A percentile compares a stretch with the other conserved stretches of the same genome.
Conservation (phyloP, 345 rosid species). For the Geranium rotundifolium region DNA sequence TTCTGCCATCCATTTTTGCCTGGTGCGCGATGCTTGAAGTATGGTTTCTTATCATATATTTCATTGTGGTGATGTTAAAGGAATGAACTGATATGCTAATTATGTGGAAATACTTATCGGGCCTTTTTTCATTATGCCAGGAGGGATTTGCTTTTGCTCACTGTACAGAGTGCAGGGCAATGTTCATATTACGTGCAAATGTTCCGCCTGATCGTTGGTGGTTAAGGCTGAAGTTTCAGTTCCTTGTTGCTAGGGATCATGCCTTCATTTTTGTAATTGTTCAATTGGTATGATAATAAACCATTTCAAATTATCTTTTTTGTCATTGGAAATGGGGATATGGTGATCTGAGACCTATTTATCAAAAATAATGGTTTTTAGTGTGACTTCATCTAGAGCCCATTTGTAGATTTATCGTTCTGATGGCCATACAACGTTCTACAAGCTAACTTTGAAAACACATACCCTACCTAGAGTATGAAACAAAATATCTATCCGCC, state of each 20-base stretch:
- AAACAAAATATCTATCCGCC: too few species aligned
- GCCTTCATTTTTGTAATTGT: slow-evolving; percentile 81
- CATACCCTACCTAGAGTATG: too few species aligned
- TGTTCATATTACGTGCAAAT: slow-evolving; percentile 83
- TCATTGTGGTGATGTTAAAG: neutral
- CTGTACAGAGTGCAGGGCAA: slow-evolving; percentile 96
- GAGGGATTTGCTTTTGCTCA: slow-evolving; percentile 99
- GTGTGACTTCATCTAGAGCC: too few species aligned
- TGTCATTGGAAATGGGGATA: neutral
- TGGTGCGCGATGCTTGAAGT: neutral
- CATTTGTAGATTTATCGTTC: too few species aligned
- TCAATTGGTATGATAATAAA: slow-evolving; percentile 61
- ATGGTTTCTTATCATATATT: neutral
- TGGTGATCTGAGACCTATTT: neutral
- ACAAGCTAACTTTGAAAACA: too few species aligned
- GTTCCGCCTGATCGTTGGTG: slow-evolving; percentile 99
- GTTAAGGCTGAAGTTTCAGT: slow-evolving; percentile 95
- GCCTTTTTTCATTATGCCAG: slow-evolving; percentile 29
- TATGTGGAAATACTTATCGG: neutral
- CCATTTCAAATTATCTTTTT: neutral
- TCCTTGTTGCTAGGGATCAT: slow-evolving; percentile 94
- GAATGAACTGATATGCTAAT: neutral
- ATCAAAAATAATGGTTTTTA: neutral
- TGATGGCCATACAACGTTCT: too few species aligned
- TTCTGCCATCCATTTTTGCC: neutral